Evolutionary conservation across 805 yeast species (phyloP).

Genomic region (Kluyveromyces nonfermentans): DNA sequence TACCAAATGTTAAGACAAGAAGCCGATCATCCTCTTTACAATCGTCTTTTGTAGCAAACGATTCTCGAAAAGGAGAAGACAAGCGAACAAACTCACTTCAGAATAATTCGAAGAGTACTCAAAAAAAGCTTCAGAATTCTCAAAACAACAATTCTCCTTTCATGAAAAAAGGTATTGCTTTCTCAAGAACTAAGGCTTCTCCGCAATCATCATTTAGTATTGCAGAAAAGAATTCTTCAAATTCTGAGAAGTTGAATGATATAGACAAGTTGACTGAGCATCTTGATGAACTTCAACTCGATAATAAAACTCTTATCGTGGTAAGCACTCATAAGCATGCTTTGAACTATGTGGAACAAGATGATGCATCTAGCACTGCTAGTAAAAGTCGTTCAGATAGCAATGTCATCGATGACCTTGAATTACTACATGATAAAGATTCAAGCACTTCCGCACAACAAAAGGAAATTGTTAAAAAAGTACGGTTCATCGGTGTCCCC

Average conservation of each 20-base stretch:
- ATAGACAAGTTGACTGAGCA: background rate
- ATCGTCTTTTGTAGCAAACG: slow-evolving; percentile 10
- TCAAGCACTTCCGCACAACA: background rate
- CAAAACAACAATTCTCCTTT: slow-evolving; percentile 6
- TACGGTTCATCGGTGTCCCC: slow-evolving; percentile 29
- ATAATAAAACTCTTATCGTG: background rate
- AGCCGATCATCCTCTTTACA: slow-evolving; percentile 29
- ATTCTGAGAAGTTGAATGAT: background rate
- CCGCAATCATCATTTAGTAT: background rate
- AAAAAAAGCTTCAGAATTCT: slow-evolving; percentile 21
- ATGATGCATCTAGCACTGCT: background rate
- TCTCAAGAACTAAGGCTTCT: background rate
- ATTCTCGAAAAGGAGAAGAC: background rate
- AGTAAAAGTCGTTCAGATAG: background rate
- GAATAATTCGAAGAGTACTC: slow-evolving; percentile 20
- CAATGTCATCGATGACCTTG: background rate
- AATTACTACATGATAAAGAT: background rate
- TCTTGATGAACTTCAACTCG: background rate
- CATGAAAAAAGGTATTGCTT: slow-evolving; percentile 2
- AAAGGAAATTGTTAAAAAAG: slow-evolving; percentile 17
- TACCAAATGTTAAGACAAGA: slow-evolving; percentile 7
- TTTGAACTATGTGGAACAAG: background rate
- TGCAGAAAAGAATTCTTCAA: background rate
- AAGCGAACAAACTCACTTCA: slow-evolving; percentile 26
- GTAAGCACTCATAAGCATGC: background rate